Conservation (phyloP, 352 stramenopile species). For the Globisporangium carolinianum region DNA sequence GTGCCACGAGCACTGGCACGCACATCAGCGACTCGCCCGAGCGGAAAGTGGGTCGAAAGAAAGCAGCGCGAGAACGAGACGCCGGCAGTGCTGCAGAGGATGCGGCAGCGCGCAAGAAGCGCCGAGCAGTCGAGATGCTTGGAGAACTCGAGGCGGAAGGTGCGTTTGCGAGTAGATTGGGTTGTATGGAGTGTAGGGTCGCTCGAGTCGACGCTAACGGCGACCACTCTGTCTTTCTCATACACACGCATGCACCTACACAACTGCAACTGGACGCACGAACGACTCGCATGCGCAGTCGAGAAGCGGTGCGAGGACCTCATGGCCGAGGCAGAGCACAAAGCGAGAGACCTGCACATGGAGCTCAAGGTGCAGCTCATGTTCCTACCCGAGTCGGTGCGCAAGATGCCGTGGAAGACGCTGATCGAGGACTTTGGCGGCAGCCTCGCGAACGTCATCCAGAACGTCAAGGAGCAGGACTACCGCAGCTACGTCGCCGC, state of each 20-base stretch:
- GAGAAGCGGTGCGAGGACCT: constrained; percentile 60
- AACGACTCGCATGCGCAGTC: constrained; percentile 20
- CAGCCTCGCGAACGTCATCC: constrained; percentile 62
- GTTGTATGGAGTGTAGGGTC: too few relatives aligned
- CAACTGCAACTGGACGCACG: too few relatives aligned
- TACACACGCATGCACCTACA: background rate
- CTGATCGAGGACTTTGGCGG: constrained; percentile 77
- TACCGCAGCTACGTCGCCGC: constrained; percentile 27
- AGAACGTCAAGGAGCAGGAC: constrained; percentile 37
- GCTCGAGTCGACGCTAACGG: too few relatives aligned
- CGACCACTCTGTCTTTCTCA: background rate
- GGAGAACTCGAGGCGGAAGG: constrained; percentile 59
- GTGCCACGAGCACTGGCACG: constrained; percentile 16
- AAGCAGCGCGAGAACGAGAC: constrained; percentile 16
- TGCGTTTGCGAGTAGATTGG: constrained; percentile 10
- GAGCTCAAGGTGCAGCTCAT: constrained; percentile 79
- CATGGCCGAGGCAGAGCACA: constrained; percentile 39
- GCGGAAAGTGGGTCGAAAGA: constrained; percentile 24
- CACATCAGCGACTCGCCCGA: constrained; percentile 28
- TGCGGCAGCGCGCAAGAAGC: constrained; percentile 23
- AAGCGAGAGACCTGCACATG: constrained; percentile 57
- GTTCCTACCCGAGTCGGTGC: constrained; percentile 61
- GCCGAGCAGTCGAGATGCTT: constrained; percentile 34
- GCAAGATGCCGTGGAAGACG: constrained; percentile 71
- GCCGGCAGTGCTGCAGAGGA: constrained; percentile 14